These are phyloP conservation scores for Rhizomucor miehei DNA, from an alignment of 371 early-diverging fungal genomes.

Conservation along the genomic window DNA sequence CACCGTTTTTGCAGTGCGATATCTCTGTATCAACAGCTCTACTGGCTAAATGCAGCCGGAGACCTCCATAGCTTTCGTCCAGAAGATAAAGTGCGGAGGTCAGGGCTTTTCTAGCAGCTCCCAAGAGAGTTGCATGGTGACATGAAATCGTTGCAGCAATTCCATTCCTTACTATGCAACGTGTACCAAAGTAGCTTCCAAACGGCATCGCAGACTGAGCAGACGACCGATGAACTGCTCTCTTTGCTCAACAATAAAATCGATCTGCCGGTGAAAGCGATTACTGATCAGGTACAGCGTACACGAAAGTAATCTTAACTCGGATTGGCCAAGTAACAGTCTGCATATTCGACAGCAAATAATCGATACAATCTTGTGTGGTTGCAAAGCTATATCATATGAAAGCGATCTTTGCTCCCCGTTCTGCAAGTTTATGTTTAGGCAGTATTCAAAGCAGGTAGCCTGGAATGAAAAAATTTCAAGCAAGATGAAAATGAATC, in stretches of 20 bases:
- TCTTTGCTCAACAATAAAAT: constrained; percentile 6
- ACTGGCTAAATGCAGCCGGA: no score
- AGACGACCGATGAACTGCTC: neutral
- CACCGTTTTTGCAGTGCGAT: no score
- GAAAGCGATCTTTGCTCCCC: constrained; percentile 26
- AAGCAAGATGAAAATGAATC: neutral
- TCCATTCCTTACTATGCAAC: no score
- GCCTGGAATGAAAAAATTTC: neutral
- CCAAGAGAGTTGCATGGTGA: no score
- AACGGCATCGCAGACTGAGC: no score
- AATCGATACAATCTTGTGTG: constrained; percentile 39
- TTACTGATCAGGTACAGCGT: constrained; percentile 16
- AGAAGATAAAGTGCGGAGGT: no score
- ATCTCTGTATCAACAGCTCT: no score
- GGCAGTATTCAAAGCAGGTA: constrained; percentile 43
- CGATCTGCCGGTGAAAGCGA: constrained; percentile 11
- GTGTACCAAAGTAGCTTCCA: no score
- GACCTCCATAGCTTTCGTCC: no score
- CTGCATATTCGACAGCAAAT: constrained; percentile 26
- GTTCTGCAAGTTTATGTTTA: constrained; percentile 47
- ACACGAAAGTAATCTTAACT: neutral
- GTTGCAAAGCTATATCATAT: constrained; percentile 30
- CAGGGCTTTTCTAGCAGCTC: no score
- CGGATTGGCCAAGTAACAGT: neutral
- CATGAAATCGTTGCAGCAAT: no score